Percentiles rank a stretch among this genome's conserved stretches.
Conservation (phyloP, 345 rosid genomes). For the Excoecaria cochinchinensis region DNA sequence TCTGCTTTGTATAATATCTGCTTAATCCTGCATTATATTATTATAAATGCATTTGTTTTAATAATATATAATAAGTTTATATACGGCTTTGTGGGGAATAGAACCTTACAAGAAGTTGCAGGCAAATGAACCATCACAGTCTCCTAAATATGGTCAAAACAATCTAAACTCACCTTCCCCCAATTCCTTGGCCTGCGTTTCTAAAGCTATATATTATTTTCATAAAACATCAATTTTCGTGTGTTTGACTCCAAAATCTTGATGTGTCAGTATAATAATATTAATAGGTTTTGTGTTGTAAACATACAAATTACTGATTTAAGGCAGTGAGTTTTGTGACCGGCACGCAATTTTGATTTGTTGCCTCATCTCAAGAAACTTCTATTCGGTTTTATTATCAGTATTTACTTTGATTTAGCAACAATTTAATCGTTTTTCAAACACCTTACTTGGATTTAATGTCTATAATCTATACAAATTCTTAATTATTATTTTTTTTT, state of each 20-base stretch:
- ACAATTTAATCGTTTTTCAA: not conserved
- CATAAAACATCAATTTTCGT: not conserved
- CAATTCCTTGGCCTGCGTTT: slow-evolving; percentile 50
- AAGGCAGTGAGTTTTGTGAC: not conserved
- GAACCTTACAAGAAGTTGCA: slow-evolving; percentile 41
- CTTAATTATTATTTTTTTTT: no score
- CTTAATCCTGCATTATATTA: not conserved
- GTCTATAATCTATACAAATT: no score
- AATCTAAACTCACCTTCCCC: slow-evolving; percentile 26
- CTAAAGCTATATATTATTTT: not conserved
- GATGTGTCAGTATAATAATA: not conserved
- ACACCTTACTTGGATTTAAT: no score
- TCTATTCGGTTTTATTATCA: not conserved
- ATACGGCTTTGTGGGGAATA: slow-evolving; percentile 39
- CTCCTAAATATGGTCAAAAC: slow-evolving; percentile 41
- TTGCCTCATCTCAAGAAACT: not conserved
- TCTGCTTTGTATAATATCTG: not conserved
- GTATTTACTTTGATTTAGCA: no score
- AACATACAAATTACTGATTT: not conserved
- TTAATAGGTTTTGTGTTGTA: not conserved
- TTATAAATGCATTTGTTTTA: not conserved
- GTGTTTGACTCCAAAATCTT: slow-evolving; percentile 1
- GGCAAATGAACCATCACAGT: slow-evolving; percentile 35
- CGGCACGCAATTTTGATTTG: not conserved
- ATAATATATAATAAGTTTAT: not conserved